These are phyloP conservation scores for Rossbeevera mucosa DNA, from an alignment of 768 basidiomycete species.

Conservation along the genomic window DNA sequence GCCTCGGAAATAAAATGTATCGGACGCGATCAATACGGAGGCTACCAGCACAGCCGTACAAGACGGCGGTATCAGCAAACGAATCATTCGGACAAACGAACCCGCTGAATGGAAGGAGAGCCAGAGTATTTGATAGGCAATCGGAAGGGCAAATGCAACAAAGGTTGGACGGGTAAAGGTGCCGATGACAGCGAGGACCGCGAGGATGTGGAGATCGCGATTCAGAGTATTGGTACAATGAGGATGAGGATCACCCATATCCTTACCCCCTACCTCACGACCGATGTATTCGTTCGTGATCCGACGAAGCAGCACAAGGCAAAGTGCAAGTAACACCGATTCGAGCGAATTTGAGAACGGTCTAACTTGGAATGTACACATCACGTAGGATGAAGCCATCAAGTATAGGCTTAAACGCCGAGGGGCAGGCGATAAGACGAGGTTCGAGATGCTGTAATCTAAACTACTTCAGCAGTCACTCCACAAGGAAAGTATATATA, in stretches of 20 bases:
- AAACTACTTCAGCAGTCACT: slow-evolving; percentile 3
- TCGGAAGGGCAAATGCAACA: slow-evolving; percentile 30
- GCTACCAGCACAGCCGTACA: slow-evolving; percentile 16
- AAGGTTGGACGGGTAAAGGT: slow-evolving; percentile 37
- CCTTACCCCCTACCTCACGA: slow-evolving; percentile 1
- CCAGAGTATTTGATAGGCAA: slow-evolving; percentile 25
- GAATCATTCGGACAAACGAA: slow-evolving; percentile 6
- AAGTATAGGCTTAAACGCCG: slow-evolving; percentile 25
- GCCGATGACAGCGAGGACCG: slow-evolving; percentile 26
- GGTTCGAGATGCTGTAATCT: slow-evolving; percentile 24
- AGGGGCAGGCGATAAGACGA: slow-evolving; percentile 18
- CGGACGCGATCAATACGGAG: slow-evolving; percentile 21
- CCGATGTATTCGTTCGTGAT: slow-evolving; percentile 6
- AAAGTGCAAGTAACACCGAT: slow-evolving; percentile 28
- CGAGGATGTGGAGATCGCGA: slow-evolving; percentile 24
- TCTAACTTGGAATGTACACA: slow-evolving; percentile 35
- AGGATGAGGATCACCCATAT: neutral
- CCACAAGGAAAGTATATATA: neutral
- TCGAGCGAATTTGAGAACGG: slow-evolving; percentile 40
- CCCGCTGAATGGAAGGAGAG: slow-evolving; percentile 7
- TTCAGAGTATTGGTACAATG: neutral
- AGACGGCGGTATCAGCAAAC: slow-evolving; percentile 18
- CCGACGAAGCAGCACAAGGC: slow-evolving; percentile 23
- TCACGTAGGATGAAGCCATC: slow-evolving; percentile 35
- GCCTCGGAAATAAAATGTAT: slow-evolving; percentile 33